phyloP scores from a whole-genome alignment of 208 protist genomes.

The Naegleria lovaniensis region DNA sequence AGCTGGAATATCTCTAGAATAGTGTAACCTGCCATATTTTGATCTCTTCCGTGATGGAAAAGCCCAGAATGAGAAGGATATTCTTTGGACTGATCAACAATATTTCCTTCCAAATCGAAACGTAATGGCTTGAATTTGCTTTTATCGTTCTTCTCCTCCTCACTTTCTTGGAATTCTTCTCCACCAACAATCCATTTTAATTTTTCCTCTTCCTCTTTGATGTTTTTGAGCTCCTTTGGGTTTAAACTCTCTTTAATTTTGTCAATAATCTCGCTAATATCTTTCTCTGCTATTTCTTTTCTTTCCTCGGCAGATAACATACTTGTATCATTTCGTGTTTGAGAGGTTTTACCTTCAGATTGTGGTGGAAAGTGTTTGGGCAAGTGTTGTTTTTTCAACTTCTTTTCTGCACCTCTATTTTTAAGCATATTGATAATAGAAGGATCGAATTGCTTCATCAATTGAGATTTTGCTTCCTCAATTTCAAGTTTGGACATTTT shows the following conservation, averaged over 20 bases:
- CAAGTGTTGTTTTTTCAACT: background rate
- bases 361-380: background rate
- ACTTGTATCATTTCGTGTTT: background rate
- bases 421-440: background rate
- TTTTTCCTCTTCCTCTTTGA: background rate
- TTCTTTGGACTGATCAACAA: background rate
- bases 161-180: background rate
- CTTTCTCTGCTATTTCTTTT: background rate
- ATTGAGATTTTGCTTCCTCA: background rate
- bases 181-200: background rate
- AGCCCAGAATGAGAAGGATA: background rate
- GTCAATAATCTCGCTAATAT: background rate
- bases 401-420: background rate
- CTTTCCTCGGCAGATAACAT: background rate
- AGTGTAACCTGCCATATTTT: background rate
- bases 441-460: background rate
- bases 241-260: background rate
- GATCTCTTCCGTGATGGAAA: background rate
- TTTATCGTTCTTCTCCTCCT: background rate
- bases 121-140: background rate
- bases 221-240: background rate
- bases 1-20: background rate
- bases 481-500: background rate
- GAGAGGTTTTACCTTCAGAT: background rate
- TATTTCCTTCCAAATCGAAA: background rate